Conservation (phyloP, 805 yeast genomes). For the Candida michaelii region DNA sequence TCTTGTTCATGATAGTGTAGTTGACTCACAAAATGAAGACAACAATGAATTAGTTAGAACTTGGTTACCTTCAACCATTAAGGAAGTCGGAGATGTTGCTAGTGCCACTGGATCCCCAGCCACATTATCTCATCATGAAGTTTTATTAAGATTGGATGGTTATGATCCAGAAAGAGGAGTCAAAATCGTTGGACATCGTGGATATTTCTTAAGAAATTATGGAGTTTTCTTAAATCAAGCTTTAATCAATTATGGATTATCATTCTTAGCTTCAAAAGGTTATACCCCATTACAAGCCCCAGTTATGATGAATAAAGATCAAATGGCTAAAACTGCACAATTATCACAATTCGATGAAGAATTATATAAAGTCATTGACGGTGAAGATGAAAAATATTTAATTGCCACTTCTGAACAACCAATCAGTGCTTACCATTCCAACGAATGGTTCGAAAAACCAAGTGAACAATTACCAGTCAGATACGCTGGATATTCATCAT, state of each 20-base stretch:
- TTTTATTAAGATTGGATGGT: constrained; percentile 90
- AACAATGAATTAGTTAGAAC: constrained; percentile 83
- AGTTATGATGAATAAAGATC: constrained; percentile 99
- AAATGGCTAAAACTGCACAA: constrained; percentile 99
- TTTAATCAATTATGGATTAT: constrained; percentile 90
- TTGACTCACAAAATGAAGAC: constrained; percentile 83
- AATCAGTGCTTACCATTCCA: constrained; percentile 94
- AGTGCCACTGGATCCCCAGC: constrained; percentile 78
- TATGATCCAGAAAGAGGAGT: constrained; percentile 99
- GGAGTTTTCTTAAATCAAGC: constrained; percentile 99
- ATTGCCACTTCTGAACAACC: constrained; percentile 99
- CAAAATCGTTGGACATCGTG: constrained; percentile 96
- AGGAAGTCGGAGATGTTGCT: constrained; percentile 61
- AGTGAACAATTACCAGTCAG: constrained; percentile 94
- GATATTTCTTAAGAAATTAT: constrained; percentile 89
- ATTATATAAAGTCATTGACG: constrained; percentile 93
- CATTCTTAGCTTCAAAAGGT: constrained; percentile 73
- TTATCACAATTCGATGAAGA: constrained; percentile 98
- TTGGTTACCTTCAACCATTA: constrained; percentile 80
- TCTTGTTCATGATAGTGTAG: constrained; percentile 90
- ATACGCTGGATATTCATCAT: constrained; percentile 97
- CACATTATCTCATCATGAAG: constrained; percentile 89
- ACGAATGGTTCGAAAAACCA: constrained; percentile 98
- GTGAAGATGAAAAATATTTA: constrained; percentile 95
- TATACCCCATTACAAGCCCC: constrained; percentile 96